Evolutionary conservation across 345 rosid genomes (phyloP).

Genomic region (Salix brachista): DNA sequence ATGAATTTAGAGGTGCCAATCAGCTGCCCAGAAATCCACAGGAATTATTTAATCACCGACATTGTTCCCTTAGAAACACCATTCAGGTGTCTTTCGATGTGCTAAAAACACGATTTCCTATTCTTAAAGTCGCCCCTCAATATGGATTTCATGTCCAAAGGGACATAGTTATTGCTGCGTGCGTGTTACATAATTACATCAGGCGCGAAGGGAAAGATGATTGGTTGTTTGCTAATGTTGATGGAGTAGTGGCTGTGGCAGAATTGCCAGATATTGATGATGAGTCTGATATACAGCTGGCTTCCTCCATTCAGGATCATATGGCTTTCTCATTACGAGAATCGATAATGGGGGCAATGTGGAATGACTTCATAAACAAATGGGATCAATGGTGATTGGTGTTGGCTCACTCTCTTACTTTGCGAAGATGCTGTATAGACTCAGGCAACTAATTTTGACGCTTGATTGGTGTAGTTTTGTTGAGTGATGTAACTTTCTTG

Average conservation of each 20-base stretch:
- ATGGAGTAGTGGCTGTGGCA: conserved; percentile 30
- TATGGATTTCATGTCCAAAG: conserved; percentile 74
- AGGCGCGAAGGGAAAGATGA: conserved; percentile 59
- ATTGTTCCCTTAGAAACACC: conserved; percentile 47
- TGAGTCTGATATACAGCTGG: conserved; percentile 49
- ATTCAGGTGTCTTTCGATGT: conserved; percentile 49
- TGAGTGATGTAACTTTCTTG: too few relatives aligned
- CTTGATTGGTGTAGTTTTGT: too few relatives aligned
- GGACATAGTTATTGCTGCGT: conserved; percentile 76
- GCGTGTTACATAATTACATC: conserved; percentile 68
- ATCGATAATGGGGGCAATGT: conserved; percentile 59
- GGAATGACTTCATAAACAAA: conserved; percentile 68
- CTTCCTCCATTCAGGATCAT: conserved; percentile 45
- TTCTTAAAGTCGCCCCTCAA: conserved; percentile 65
- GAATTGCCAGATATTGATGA: conserved; percentile 48
- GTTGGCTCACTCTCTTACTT: too few relatives aligned
- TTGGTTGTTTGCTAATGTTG: conserved; percentile 57
- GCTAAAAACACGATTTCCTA: conserved; percentile 66
- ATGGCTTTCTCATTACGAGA: conserved; percentile 47
- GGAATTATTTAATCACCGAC: conserved; percentile 76
- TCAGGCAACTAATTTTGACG: too few relatives aligned
- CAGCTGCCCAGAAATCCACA: conserved; percentile 55
- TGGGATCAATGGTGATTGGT: conserved; percentile 38
- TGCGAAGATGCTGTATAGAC: too few relatives aligned
- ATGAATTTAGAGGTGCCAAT: conserved; percentile 60